Percentiles rank a stretch among this genome's conserved stretches.
Conservation (phyloP, 441 rosid genomes). For the Gossypium davidsonii region DNA sequence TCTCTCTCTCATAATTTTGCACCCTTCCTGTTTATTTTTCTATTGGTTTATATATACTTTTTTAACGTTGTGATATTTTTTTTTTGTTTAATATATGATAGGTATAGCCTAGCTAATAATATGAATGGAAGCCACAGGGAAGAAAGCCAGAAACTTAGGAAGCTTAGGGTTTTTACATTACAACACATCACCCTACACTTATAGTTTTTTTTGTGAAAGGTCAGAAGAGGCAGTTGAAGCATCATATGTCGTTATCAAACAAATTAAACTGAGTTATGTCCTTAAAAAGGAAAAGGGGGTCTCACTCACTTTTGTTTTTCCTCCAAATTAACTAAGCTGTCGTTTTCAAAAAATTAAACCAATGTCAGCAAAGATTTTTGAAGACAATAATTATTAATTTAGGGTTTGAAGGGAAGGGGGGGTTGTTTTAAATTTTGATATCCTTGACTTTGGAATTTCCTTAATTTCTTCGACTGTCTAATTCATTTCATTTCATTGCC, state of each 20-base stretch:
- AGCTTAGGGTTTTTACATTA: constrained; percentile 27
- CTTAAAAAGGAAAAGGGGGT: not conserved
- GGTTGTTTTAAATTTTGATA: not conserved
- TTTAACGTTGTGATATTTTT: too few species aligned
- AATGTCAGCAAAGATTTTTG: too few species aligned
- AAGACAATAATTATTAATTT: not conserved
- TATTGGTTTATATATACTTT: not conserved
- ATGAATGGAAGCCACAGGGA: not conserved
- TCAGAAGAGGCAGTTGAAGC: not conserved
- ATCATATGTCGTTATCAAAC: not conserved
- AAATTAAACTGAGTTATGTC: not conserved
- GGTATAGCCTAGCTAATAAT: not conserved
- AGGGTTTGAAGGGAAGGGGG: not conserved
- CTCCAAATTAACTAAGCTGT: not conserved
- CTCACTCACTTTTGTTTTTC: not conserved
- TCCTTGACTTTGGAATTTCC: constrained; percentile 19
- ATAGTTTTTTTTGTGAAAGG: not conserved
- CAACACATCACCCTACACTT: not conserved
- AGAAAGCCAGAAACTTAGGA: constrained; percentile 20
- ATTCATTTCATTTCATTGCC: constrained; percentile 14
- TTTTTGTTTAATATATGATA: too few species aligned
- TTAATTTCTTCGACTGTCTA: constrained; percentile 28
- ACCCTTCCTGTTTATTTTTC: not conserved
- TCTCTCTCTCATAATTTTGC: constrained; percentile 18
- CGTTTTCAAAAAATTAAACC: not conserved